phyloP scores from a whole-genome alignment of 2,329 filamentous ascomycete species.

The Xylariaceae sp. region DNA sequence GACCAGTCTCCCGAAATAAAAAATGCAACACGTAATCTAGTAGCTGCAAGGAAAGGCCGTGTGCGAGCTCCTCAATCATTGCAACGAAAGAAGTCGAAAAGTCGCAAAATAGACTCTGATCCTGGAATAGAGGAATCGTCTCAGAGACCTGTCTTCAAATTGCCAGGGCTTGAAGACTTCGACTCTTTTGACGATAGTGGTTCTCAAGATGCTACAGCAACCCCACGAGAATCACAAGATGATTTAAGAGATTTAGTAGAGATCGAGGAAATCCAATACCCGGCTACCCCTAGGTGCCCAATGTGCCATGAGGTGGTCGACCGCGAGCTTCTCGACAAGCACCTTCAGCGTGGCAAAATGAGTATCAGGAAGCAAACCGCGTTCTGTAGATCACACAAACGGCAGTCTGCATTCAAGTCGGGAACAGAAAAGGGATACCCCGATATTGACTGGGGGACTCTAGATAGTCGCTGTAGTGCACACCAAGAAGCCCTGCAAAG shows the following conservation, averaged over 20 bases:
- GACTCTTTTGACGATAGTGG: conserved; percentile 26
- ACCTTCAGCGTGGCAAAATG: conserved; percentile 55
- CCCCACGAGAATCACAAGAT: conserved; percentile 25
- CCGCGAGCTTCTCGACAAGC: conserved; percentile 57
- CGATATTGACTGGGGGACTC: conserved; percentile 68
- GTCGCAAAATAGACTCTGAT: conserved; percentile 11
- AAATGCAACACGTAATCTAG: neutral
- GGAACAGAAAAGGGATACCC: conserved; percentile 68
- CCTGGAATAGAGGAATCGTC: conserved; percentile 17
- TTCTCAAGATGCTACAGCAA: conserved; percentile 10
- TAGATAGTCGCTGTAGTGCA: conserved; percentile 63
- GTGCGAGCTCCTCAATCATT: neutral
- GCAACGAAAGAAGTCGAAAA: conserved; percentile 9
- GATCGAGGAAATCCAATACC: conserved; percentile 20
- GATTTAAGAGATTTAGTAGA: conserved; percentile 20
- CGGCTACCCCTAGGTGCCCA: conserved; percentile 59
- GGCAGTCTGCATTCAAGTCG: conserved; percentile 54
- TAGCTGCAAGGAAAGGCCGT: neutral
- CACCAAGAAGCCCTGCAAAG: conserved; percentile 62
- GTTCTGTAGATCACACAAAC: conserved; percentile 70
- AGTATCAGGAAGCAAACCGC: conserved; percentile 62
- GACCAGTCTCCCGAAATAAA: conserved; percentile 5
- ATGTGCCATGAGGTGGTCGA: conserved; percentile 70
- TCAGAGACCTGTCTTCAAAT: conserved; percentile 34
- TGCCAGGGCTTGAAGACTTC: conserved; percentile 34